These are phyloP conservation scores for Artomyces pyxidatus DNA, from an alignment of 768 basidiomycete genomes.

Conservation along the genomic window DNA sequence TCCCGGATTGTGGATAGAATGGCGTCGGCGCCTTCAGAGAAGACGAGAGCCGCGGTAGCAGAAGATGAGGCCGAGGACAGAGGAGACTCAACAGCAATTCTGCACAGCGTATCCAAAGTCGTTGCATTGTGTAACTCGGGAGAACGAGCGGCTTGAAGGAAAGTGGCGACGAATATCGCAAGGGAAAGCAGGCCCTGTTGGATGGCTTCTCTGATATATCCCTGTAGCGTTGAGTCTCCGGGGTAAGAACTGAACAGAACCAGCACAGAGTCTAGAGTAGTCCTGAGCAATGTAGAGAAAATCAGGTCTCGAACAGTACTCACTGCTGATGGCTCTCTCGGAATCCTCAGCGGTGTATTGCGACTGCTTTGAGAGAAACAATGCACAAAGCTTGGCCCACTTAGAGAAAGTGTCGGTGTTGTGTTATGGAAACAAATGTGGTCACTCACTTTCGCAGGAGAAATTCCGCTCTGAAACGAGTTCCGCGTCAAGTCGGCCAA, in stretches of 20 bases:
- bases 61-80: conserved; percentile 48
- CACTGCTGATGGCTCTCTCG: conserved; percentile 58
- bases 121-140: conserved; percentile 53
- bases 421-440: too few relatives aligned
- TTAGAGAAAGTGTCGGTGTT: too few relatives aligned
- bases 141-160: conserved; percentile 60
- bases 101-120: conserved; percentile 65
- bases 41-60: conserved; percentile 42
- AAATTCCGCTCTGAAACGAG: conserved; percentile 62
- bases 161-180: conserved; percentile 52
- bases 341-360: conserved; percentile 34
- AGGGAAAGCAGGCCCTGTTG: conserved; percentile 48
- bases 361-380: conserved; percentile 47
- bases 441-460: conserved; percentile 49
- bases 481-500: conserved; percentile 63
- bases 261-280: conserved; percentile 54
- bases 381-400: conserved; percentile 63
- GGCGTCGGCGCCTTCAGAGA: conserved; percentile 37
- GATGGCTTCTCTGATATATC: conserved; percentile 56
- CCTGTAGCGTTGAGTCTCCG: conserved; percentile 59
- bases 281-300: background rate
- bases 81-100: conserved; percentile 54
- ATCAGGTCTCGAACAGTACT: conserved; percentile 16
- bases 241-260: conserved; percentile 60
- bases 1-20: conserved; percentile 41